Percentiles rank a stretch among this genome's conserved stretches.
Evolutionary conservation across 345 rosid species (phyloP).

Genomic region (Salix suchowensis): DNA sequence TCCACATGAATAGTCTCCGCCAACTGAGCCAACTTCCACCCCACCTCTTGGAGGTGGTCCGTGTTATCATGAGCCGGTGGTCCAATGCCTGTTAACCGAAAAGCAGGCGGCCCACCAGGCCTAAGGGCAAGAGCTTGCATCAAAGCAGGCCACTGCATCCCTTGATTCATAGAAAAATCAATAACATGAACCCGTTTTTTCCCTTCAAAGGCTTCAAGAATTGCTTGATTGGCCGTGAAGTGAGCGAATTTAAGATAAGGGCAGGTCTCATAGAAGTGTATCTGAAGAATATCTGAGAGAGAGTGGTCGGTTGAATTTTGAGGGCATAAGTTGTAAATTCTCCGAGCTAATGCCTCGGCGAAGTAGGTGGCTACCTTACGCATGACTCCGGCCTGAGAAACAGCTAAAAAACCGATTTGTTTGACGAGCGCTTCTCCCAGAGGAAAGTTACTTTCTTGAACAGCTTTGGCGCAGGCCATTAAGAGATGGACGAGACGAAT

Average conservation of each 20-base stretch:
- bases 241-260: slow-evolving; percentile 88
- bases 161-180: slow-evolving; percentile 66
- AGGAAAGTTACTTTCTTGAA: slow-evolving; percentile 45
- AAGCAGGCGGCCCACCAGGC: slow-evolving; percentile 71
- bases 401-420: slow-evolving; percentile 51
- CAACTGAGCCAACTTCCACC: slow-evolving; percentile 65
- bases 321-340: slow-evolving; percentile 54
- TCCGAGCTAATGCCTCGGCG: slow-evolving; percentile 77
- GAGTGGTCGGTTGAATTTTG: slow-evolving; percentile 40
- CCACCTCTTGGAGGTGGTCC: slow-evolving; percentile 66
- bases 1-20: slow-evolving; percentile 62
- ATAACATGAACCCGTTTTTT: slow-evolving; percentile 61
- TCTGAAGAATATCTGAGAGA: slow-evolving; percentile 56
- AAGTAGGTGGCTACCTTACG: slow-evolving; percentile 72
- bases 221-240: slow-evolving; percentile 81
- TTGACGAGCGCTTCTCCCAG: slow-evolving; percentile 69
- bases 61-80: slow-evolving; percentile 61
- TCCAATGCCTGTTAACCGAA: slow-evolving; percentile 77
- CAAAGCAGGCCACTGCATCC: slow-evolving; percentile 86
- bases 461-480: slow-evolving; percentile 79
- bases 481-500: slow-evolving; percentile 66
- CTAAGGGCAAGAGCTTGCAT: slow-evolving; percentile 77
- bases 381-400: slow-evolving; percentile 69
- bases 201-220: slow-evolving; percentile 68
- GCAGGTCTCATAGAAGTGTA: slow-evolving; percentile 79